These are phyloP conservation scores for Zelonia costaricensis DNA, from an alignment of 208 protist genomes.

Conservation along the genomic window DNA sequence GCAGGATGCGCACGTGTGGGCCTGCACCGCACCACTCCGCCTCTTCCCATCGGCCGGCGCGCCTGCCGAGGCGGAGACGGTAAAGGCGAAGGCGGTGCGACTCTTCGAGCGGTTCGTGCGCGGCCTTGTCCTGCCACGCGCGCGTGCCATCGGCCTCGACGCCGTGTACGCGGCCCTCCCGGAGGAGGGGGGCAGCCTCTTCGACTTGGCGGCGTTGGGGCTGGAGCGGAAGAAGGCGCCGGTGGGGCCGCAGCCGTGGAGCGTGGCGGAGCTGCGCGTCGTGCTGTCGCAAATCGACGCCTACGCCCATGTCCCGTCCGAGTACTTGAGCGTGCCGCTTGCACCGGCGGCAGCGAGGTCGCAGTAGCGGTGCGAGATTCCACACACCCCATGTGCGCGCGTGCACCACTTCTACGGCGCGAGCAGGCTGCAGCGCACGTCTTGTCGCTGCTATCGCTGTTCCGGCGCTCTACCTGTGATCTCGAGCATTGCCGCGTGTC, in stretches of 20 bases:
- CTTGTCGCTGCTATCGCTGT: too few relatives aligned
- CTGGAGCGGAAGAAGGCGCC: constrained; percentile 31
- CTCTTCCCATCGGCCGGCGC: too few relatives aligned
- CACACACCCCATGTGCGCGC: too few relatives aligned
- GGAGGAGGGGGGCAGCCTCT: constrained; percentile 41
- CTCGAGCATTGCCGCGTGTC: too few relatives aligned
- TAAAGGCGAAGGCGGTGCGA: constrained; percentile 13
- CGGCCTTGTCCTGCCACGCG: constrained; percentile 33
- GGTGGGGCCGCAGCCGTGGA: constrained; percentile 68
- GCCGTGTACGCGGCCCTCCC: constrained; percentile 19
- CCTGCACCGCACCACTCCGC: constrained; percentile 41
- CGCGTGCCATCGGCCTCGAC: constrained; percentile 30
- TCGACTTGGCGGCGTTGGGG: constrained; percentile 26
- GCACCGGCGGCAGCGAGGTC: neutral
- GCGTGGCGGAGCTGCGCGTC: constrained; percentile 55
- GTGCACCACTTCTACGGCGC: too few relatives aligned
- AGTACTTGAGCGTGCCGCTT: constrained; percentile 16
- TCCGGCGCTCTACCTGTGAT: too few relatives aligned
- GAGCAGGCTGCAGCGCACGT: too few relatives aligned
- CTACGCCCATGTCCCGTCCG: constrained; percentile 31
- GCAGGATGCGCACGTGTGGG: constrained; percentile 60
- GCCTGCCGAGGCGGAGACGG: neutral
- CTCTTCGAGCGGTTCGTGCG: constrained; percentile 53
- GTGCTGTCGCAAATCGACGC: constrained; percentile 41
- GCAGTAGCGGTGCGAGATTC: too few relatives aligned